These are phyloP conservation scores for Puccinia polysora DNA, from an alignment of 1,284 basidiomycete species.

Conservation along the genomic window DNA sequence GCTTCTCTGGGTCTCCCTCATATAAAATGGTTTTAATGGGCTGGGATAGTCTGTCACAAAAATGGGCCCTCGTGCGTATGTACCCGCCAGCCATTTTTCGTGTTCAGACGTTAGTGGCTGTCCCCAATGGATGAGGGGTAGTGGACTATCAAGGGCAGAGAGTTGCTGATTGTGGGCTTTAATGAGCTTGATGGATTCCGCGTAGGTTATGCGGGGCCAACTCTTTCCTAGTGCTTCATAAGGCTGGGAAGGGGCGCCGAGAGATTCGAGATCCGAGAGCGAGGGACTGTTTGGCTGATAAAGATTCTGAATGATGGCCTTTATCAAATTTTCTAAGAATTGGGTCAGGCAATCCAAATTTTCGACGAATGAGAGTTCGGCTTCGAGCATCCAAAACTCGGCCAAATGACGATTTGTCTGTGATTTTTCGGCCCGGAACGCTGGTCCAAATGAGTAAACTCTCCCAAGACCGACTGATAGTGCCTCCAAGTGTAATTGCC, in stretches of 20 bases:
- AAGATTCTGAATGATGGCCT: constrained; percentile 50
- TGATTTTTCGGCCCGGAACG: constrained; percentile 85
- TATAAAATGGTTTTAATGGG: constrained; percentile 87
- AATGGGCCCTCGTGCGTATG: constrained; percentile 62
- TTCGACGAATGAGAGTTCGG: constrained; percentile 69
- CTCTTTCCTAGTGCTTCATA: constrained; percentile 44
- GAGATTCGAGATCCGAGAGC: background rate
- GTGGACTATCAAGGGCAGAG: background rate
- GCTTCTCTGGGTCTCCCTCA: constrained; percentile 59
- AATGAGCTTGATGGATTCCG: constrained; percentile 67
- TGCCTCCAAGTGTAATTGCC: constrained; percentile 91
- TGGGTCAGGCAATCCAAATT: constrained; percentile 61
- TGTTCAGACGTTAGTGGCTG: constrained; percentile 76
- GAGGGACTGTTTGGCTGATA: constrained; percentile 6
- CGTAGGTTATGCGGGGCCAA: constrained; percentile 77
- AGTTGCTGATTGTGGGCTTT: constrained; percentile 45
- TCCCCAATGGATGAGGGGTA: constrained; percentile 59
- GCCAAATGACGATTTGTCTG: constrained; percentile 86
- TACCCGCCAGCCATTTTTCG: constrained; percentile 78
- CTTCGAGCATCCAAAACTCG: constrained; percentile 99
- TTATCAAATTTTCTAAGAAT: constrained; percentile 66
- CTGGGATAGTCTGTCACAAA: constrained; percentile 89
- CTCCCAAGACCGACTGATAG: constrained; percentile 70
- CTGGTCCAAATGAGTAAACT: constrained; percentile 83
- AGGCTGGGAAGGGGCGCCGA: background rate